phyloP scores from a whole-genome alignment of 306 rosid genomes.

The Trifolium dubium region DNA sequence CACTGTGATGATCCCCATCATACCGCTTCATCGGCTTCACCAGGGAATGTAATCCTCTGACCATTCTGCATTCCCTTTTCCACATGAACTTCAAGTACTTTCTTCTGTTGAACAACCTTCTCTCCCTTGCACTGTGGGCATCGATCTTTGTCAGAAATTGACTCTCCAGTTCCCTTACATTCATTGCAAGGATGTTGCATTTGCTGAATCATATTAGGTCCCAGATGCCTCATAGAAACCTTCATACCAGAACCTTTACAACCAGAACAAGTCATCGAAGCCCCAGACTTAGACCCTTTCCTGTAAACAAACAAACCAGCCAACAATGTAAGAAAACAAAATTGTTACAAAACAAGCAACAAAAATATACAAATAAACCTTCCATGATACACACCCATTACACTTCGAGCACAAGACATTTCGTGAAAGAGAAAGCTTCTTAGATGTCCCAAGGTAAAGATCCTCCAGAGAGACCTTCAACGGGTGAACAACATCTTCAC shows the following conservation, averaged over 20 bases:
- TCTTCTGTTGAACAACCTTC: slow-evolving; percentile 82
- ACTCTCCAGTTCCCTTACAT: slow-evolving; percentile 92
- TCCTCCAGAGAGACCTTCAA: slow-evolving; percentile 85
- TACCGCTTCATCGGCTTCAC: slow-evolving; percentile 93
- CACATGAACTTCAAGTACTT: slow-evolving; percentile 73
- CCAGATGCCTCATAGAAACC: slow-evolving; percentile 75
- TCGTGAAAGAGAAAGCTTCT: slow-evolving; percentile 82
- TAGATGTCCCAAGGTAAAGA: slow-evolving; percentile 68
- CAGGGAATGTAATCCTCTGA: slow-evolving; percentile 88
- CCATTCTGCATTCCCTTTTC: slow-evolving; percentile 94
- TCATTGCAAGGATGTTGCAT: slow-evolving; percentile 90
- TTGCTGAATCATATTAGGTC: slow-evolving; percentile 86
- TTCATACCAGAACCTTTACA: slow-evolving; percentile 91
- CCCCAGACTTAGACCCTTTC: slow-evolving; percentile 87
- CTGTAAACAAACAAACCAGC: slow-evolving; percentile 46
- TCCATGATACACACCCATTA: slow-evolving; percentile 63
- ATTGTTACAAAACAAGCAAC: background rate
- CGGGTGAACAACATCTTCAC: slow-evolving; percentile 82
- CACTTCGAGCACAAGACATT: slow-evolving; percentile 81
- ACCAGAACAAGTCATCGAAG: slow-evolving; percentile 65
- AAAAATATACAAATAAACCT: background rate
- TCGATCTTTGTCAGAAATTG: slow-evolving; percentile 72
- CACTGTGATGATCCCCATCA: slow-evolving; percentile 8
- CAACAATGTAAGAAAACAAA: background rate
- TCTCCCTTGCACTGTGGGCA: slow-evolving; percentile 83